Base-by-base conservation (phyloP, 2,329 filamentous ascomycete genomes). In the Myriosclerotinia scirpicola region DNA sequence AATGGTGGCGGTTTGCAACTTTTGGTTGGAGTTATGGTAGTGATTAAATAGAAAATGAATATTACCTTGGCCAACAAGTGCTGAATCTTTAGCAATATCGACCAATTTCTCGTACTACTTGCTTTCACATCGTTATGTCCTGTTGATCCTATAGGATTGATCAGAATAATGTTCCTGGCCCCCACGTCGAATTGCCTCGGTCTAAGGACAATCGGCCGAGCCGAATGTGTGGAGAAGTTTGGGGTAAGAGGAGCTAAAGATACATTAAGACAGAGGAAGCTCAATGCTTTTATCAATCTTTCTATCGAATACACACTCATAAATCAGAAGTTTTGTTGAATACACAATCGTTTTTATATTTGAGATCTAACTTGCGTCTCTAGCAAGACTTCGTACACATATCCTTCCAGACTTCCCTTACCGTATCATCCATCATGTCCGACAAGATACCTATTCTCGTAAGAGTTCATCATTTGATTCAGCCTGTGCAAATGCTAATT, bases 361-460 rank as follows among this genome's bases (percentile, higher is more conserved):
- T 36, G 1, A 17, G 4, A 50, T 17, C 44, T 58, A 12, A 22
- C 11, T 8, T n/a, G 5, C 20, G 12, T 36, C n/a, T 22, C 7
- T 22, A 26, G 22, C 20, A 36, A 30, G 20, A 50, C 44, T 50
- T 50, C n/a, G 30, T 38, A 50, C 26, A 48, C 44, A 15, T 50
- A 20, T 50, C 14, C 36, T n/a, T 36, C 30, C 30, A 60, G 30
- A 38, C 5, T 14, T 12, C 46, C 52, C 3, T 12, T 14, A 53
- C 42, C 40, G 54, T 36, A 56, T 61, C n/a, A 65, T 34, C 65
- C 68, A 74, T 63, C 61, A 83, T 82, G 81, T 80, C 81, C 50
- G 77, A 76, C 71, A 77, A 76, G 69, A 82, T 83, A 68, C 81
- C 81, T 61, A 77, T 79, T 69, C 80, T 82, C 71, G 81, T 82